These are phyloP conservation scores for Kluyveromyces sp. DNA, from an alignment of 1,139 yeast species.

Conservation along the genomic window DNA sequence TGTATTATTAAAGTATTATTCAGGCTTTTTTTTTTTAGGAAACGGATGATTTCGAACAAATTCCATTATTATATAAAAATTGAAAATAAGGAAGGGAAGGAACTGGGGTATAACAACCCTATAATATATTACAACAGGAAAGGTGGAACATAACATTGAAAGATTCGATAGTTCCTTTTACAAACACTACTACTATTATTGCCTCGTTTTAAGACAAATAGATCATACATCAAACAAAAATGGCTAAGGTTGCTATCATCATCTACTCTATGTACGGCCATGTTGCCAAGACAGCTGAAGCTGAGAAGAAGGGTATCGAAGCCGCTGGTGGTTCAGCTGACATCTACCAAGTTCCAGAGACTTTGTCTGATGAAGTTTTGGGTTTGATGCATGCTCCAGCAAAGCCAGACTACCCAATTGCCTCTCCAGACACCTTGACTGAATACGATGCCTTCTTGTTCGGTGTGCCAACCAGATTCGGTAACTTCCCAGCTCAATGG, in stretches of 20 bases:
- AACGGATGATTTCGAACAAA: no score
- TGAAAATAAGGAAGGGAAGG: no score
- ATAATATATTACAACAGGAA: no score
- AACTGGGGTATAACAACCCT: no score
- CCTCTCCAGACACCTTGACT: conserved; percentile 44
- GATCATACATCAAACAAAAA: conserved; percentile 5
- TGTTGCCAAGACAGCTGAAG: conserved; percentile 58
- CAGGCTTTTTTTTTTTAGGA: no score
- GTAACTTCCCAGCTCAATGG: conserved; percentile 68
- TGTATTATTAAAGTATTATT: no score
- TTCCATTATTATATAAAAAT: no score
- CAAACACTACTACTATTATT: no score
- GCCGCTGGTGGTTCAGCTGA: conserved; percentile 68
- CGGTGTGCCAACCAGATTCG: conserved; percentile 72
- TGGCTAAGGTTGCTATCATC: conserved; percentile 43
- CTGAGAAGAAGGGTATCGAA: conserved; percentile 63
- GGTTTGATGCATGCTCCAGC: conserved; percentile 57
- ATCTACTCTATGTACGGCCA: conserved; percentile 82
- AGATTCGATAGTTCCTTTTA: no score
- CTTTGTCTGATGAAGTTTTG: conserved; percentile 59
- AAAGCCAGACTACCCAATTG: conserved; percentile 58
- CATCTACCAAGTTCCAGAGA: conserved; percentile 74
- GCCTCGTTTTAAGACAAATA: conserved; percentile 1
- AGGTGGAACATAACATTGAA: no score
- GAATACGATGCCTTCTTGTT: conserved; percentile 64